These are phyloP conservation scores for Crithidia brevicula DNA, from an alignment of 208 protist genomes.

Conservation along the genomic window DNA sequence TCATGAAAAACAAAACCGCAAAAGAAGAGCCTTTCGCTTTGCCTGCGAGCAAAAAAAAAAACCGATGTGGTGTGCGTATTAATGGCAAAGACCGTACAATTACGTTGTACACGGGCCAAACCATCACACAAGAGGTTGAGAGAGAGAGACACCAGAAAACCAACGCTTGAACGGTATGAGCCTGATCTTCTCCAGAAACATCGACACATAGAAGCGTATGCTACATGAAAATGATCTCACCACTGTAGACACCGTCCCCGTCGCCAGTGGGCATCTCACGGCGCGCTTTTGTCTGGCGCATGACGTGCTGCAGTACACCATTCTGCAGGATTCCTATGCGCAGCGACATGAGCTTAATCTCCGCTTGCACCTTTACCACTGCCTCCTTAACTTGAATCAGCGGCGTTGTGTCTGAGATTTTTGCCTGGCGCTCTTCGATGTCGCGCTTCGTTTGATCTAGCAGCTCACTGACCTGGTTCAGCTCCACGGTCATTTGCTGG, in stretches of 20 bases:
- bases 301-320: slow-evolving; percentile 87
- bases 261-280: slow-evolving; percentile 41
- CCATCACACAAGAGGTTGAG: slow-evolving; percentile 14
- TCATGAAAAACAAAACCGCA: too few relatives aligned
- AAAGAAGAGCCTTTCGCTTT: neutral
- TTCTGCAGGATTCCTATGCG: slow-evolving; percentile 91
- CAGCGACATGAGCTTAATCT: slow-evolving; percentile 91
- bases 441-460: slow-evolving; percentile 87
- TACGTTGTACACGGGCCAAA: too few relatives aligned
- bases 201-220: neutral
- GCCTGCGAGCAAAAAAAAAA: slow-evolving; percentile 21
- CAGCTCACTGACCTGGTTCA: slow-evolving; percentile 88
- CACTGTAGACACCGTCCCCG: slow-evolving; percentile 26
- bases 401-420: slow-evolving; percentile 89
- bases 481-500: slow-evolving; percentile 85
- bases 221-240: slow-evolving; percentile 28
- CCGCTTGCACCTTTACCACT: slow-evolving; percentile 77
- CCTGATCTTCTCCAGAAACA: neutral
- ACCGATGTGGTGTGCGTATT: too few relatives aligned
- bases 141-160: slow-evolving; percentile 27
- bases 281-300: slow-evolving; percentile 78
- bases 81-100: too few relatives aligned
- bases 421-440: slow-evolving; percentile 86
- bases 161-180: slow-evolving; percentile 1
- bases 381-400: slow-evolving; percentile 91